Evolutionary conservation across 345 rosid species (phyloP), one percentile per base, ranked within the genome.

Genomic region (Gossypium rotundifolium): DNA sequence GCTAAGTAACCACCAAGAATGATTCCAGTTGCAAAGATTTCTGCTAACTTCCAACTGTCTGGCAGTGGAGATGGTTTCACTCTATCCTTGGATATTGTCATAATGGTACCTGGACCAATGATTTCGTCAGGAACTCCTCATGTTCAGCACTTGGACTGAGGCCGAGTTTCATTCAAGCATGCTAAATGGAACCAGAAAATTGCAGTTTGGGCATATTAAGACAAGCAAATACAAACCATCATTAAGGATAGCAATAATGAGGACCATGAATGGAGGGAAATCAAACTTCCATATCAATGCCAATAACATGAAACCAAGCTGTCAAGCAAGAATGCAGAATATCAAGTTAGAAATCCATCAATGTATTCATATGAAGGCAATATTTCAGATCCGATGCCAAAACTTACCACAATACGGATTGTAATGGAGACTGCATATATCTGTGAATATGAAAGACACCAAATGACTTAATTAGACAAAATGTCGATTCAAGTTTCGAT

Each of bases 371-470:
- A 44, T 11, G 22, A 29, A 13, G 52, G 64, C 7, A 25, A 59
- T 14, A 51, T 44, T 45, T 20, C 2, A 60, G 70, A 49, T 38
- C 44, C 23, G 40, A 11, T 11, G 60, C 38, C 66, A 16, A 25
- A 75, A 78, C 87, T 80, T 83, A 87, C 88, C 85, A 93, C 96
- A n/a, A 89, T 90, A 87, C 94, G 91, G 67, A 90, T 89, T 45
- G 98, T 89, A 69, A 93, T 88, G 51, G 98, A 93, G 22, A 93
- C 98, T 40, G 93, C 97, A 81, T 92, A 92, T 74, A 92, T 90
- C 93, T 91, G 89, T 82, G 74, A 52, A 80, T 11, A 75, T 9
- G 57, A 76, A 75, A 67, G 57, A 70, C 42, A 69, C 7, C 44
- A 74, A 65, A 53, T 46, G 72, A 62, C 9, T 67, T 65, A 66